Evolutionary conservation across 2,329 filamentous ascomycete species (phyloP).

Genomic region (Ophidiomyces ophidiicola): DNA sequence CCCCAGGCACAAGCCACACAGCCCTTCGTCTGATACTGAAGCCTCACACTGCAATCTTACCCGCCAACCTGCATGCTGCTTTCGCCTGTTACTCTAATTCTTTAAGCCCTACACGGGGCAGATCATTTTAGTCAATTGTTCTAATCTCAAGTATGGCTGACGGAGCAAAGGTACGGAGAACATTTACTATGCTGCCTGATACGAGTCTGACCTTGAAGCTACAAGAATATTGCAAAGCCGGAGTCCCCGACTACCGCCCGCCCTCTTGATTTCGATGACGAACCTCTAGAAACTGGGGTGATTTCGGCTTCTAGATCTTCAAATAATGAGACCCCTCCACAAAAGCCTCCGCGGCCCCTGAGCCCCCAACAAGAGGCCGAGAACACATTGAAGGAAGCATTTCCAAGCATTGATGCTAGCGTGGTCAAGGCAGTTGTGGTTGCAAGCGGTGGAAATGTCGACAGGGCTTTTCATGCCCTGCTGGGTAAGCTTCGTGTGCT

Average conservation of each 20-base stretch:
- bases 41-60: too few relatives aligned
- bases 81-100: too few relatives aligned
- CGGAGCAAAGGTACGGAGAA: conserved; percentile 6
- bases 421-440: conserved; percentile 80
- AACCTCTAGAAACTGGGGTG: conserved; percentile 36
- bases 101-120: too few relatives aligned
- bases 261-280: conserved; percentile 47
- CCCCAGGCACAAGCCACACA: too few relatives aligned
- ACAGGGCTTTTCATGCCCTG: conserved; percentile 90
- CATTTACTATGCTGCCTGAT: neutral
- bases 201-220: neutral
- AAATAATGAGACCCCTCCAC: conserved; percentile 32
- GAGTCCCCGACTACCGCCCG: conserved; percentile 46
- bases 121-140: neutral
- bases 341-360: conserved; percentile 74
- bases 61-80: too few relatives aligned
- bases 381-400: conserved; percentile 82
- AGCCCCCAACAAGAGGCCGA: conserved; percentile 75
- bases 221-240: conserved; percentile 26
- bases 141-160: conserved; percentile 11
- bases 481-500: conserved; percentile 47
- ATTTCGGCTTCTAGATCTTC: conserved; percentile 19
- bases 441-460: conserved; percentile 75
- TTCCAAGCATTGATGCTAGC: conserved; percentile 65
- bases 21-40: too few relatives aligned